phyloP scores from a whole-genome alignment of 1,139 yeast genomes.

The Saccharomyces uvarum region DNA sequence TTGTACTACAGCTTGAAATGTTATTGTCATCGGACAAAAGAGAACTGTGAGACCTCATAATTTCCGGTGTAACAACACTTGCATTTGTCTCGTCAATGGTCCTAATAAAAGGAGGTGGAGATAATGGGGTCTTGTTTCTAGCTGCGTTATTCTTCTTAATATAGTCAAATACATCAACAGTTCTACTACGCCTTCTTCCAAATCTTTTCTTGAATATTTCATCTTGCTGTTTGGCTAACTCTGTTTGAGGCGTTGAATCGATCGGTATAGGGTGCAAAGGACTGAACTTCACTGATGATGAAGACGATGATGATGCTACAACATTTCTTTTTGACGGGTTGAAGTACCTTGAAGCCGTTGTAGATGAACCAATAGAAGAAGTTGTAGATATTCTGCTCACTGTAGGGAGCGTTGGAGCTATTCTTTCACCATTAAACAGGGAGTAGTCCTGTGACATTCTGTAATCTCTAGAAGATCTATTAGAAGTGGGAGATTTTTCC shows the following conservation, averaged over 20 bases:
- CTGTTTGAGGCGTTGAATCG: conserved; percentile 3
- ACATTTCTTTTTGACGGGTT: conserved; percentile 6
- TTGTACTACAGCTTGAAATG: background rate
- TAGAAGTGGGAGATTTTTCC: background rate
- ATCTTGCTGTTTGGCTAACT: background rate
- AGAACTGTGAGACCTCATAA: background rate
- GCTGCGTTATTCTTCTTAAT: conserved; percentile 3
- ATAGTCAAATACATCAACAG: conserved; percentile 25
- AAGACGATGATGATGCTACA: conserved; percentile 7
- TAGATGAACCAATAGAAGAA: conserved; percentile 3
- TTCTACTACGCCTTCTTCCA: conserved; percentile 27
- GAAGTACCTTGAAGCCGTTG: background rate
- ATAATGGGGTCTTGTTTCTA: background rate
- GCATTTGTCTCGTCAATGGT: background rate
- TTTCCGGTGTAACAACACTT: background rate
- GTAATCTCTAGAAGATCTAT: background rate
- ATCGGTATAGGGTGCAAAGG: background rate
- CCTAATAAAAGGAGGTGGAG: background rate
- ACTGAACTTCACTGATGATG: background rate
- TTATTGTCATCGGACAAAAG: background rate
- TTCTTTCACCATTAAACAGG: background rate
- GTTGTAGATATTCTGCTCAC: conserved; percentile 4
- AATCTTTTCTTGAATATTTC: conserved; percentile 5
- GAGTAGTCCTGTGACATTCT: background rate
- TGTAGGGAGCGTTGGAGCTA: background rate